These are phyloP conservation scores for Millerago galiae DNA, from an alignment of 805 yeast genomes.

Conservation along the genomic window DNA sequence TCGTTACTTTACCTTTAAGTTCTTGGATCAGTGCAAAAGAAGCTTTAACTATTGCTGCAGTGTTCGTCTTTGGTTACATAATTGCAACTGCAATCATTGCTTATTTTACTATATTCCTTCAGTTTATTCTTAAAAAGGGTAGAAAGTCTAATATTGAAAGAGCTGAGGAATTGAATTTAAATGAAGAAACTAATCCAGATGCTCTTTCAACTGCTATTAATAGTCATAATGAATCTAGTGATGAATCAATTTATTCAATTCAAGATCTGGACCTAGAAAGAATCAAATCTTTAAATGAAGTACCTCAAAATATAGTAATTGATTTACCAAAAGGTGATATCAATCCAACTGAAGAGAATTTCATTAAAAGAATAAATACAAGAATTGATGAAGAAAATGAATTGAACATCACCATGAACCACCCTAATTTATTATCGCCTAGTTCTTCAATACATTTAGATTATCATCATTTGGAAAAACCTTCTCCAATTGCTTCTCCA, in stretches of 20 bases:
- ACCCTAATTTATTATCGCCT: background rate
- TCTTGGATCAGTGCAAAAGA: slow-evolving; percentile 60
- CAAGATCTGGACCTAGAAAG: slow-evolving; percentile 3
- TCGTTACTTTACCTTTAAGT: slow-evolving; percentile 63
- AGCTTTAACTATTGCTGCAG: slow-evolving; percentile 68
- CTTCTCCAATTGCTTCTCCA: slow-evolving; percentile 16
- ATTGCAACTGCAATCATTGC: slow-evolving; percentile 44
- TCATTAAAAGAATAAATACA: slow-evolving; percentile 11
- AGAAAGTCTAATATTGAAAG: slow-evolving; percentile 19
- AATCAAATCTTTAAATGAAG: slow-evolving; percentile 8
- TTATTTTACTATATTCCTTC: slow-evolving; percentile 39
- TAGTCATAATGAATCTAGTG: background rate
- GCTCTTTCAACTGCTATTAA: slow-evolving; percentile 11
- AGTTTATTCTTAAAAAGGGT: slow-evolving; percentile 19
- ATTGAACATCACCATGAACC: background rate
- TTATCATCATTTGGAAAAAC: slow-evolving; percentile 6
- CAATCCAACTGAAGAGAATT: slow-evolving; percentile 16
- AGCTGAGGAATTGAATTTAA: slow-evolving; percentile 25
- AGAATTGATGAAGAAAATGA: slow-evolving; percentile 3
- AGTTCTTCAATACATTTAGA: background rate
- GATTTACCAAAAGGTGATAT: slow-evolving; percentile 23
- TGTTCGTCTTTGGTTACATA: slow-evolving; percentile 60
- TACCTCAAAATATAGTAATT: slow-evolving; percentile 12
- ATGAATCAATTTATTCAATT: background rate
- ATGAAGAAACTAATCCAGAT: slow-evolving; percentile 5